Base-by-base conservation (phyloP, 108 stramenopile genomes). In the Seminavis robusta region DNA sequence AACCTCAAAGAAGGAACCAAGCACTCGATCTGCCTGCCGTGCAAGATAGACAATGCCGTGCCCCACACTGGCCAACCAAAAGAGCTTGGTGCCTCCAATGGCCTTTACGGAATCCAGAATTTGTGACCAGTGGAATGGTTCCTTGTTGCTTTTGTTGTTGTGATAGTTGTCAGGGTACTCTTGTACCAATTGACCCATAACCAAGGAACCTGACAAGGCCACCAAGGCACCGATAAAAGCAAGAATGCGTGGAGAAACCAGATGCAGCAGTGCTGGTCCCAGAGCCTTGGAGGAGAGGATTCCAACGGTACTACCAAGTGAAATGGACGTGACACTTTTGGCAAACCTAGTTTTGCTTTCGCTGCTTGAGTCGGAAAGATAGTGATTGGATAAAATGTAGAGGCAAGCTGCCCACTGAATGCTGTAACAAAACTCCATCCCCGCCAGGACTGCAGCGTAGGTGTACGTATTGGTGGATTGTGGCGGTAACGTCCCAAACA, bases 51-150 rank as follows among this genome's bases (percentile, higher is more conserved):
- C 64, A 26, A 60, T 39, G 10, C 59, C 49, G 47, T 79, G 77
- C 25, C 54, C 72, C 1, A 70, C 40, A 1, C 72, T 69, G 16
- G 67, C 32, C 59, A 67, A 53, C 77, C 77, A 79, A 47, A 74
- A 74, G 11, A 79, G 15, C 1, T 33, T 44, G 28, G 39, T 64
- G 27, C 52, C 45, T 32, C 73, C 33, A 28, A 78, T 42, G 23
- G 1, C 0, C 34, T 37, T 67, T 8, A 68, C 20, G 16, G 56
- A 47, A 23, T 43, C 42, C 3, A 31, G 27, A 16, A 63, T 44
- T 26, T n/a, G n/a, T n/a, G n/a, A n/a, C n/a, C n/a, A n/a, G n/a
- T n/a, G n/a, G n/a, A 52, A n/a, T 1, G 59, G 23, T 27, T 59
- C 5, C 21, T 38, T 36, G 42, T 42, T 4, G 27, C 4, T 5